Conservation (phyloP, 345 rosid genomes). For the Populus deltoides region DNA sequence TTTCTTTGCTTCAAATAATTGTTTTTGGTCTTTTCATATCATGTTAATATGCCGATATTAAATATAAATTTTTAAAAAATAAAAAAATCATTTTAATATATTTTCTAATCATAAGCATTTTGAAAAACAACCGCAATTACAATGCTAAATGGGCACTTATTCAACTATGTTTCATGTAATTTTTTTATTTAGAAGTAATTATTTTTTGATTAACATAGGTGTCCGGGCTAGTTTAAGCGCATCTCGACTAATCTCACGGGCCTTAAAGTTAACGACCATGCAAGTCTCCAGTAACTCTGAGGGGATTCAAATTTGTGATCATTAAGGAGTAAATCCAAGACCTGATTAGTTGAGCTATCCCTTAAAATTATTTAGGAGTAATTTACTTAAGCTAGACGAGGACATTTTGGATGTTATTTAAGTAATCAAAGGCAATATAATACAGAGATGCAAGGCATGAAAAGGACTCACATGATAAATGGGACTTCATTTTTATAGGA, state of each 20-base stretch:
- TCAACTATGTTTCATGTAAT: background rate
- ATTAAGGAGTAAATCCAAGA: rapidly evolving
- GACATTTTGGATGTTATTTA: background rate
- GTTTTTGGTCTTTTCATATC: background rate
- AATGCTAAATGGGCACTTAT: background rate
- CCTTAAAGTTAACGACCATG: rapidly evolving
- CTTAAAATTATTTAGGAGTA: rapidly evolving
- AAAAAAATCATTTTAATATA: no score
- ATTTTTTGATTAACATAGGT: no score
- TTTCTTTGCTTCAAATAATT: no score
- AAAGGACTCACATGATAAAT: background rate
- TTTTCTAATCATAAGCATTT: no score
- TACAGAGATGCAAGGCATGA: background rate
- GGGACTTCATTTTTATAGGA: background rate
- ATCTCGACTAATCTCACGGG: rapidly evolving
- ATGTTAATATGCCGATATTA: no score
- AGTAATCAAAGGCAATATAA: background rate
- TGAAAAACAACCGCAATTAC: rapidly evolving
- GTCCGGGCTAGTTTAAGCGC: rapidly evolving
- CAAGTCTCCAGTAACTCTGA: rapidly evolving
- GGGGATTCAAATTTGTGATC: rapidly evolving
- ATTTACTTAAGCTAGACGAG: background rate
- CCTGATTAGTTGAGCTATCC: no score
- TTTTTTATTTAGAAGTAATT: background rate
- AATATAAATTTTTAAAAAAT: no score